These are phyloP conservation scores for Aspergillus cristatus DNA, from an alignment of 495 filamentous ascomycete genomes.

Conservation along the genomic window DNA sequence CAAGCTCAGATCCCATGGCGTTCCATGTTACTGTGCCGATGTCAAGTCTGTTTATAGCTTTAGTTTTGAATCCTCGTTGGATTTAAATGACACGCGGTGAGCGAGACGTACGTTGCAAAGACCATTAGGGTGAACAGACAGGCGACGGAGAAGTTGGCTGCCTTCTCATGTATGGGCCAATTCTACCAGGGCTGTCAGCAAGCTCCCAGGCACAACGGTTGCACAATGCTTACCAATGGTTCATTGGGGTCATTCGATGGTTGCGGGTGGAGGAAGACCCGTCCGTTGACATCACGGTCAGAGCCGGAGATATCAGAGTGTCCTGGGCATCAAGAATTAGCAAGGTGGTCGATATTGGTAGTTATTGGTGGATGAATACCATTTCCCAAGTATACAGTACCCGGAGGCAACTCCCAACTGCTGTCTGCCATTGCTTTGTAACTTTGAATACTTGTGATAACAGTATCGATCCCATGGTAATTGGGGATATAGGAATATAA, in stretches of 20 bases:
- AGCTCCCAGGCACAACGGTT: too few relatives aligned
- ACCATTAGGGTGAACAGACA: conserved; percentile 20
- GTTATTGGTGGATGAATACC: background rate
- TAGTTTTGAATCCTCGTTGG: too few relatives aligned
- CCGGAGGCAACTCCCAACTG: background rate
- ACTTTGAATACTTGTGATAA: background rate
- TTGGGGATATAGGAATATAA: too few relatives aligned
- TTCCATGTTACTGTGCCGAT: conserved; percentile 22
- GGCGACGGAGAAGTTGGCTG: conserved; percentile 17
- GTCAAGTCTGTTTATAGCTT: conserved; percentile 8
- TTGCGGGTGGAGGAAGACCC: conserved; percentile 6
- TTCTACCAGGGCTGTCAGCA: conserved; percentile 1
- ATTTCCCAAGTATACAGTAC: conserved; percentile 4
- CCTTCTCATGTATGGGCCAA: conserved; percentile 13
- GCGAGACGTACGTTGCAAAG: conserved; percentile 2
- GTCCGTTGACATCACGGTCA: background rate
- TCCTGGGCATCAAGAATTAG: background rate
- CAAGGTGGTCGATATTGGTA: background rate
- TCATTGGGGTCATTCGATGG: conserved; percentile 10
- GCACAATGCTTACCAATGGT: conserved; percentile 3
- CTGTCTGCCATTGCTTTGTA: background rate
- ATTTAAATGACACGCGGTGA: background rate
- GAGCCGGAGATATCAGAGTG: background rate
- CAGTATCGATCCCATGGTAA: too few relatives aligned
- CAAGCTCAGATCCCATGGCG: conserved; percentile 21